Percentiles rank a stretch among this genome's conserved stretches.
Evolutionary conservation across 2,329 filamentous ascomycete genomes (phyloP).

Genomic region (Penicillium sp.): DNA sequence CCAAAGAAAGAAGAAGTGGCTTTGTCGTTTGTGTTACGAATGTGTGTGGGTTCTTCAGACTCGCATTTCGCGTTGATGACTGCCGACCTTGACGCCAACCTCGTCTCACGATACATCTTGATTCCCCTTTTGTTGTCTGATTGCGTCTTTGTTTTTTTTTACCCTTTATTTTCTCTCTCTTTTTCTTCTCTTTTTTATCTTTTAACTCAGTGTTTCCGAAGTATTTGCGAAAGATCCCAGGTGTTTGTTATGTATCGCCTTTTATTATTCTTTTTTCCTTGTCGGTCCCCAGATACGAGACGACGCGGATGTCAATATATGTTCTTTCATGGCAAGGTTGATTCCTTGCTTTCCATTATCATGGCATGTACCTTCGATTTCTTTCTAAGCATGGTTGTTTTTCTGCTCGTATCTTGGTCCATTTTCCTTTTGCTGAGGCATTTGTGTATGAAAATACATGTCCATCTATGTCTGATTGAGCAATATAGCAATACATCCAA

Average conservation of each 20-base stretch:
- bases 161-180: slow-evolving; percentile 14
- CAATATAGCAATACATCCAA: background rate
- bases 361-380: background rate
- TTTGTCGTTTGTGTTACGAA: slow-evolving; percentile 24
- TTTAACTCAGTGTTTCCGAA: slow-evolving; percentile 9
- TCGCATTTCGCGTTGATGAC: slow-evolving; percentile 31
- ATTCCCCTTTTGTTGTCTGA: slow-evolving; percentile 41
- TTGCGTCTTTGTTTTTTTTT: slow-evolving; percentile 19
- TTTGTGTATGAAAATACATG: background rate
- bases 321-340: slow-evolving; percentile 13
- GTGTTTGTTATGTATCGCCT: slow-evolving; percentile 24
- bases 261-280: slow-evolving; percentile 16
- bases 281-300: slow-evolving; percentile 26
- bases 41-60: slow-evolving; percentile 27
- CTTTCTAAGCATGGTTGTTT: background rate
- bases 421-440: background rate
- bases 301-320: slow-evolving; percentile 34
- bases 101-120: slow-evolving; percentile 42
- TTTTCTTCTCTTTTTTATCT: slow-evolving; percentile 5
- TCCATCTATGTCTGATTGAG: background rate
- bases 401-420: background rate
- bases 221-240: slow-evolving; percentile 30
- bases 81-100: slow-evolving; percentile 36
- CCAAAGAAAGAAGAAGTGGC: slow-evolving; percentile 20
- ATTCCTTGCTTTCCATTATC: slow-evolving; percentile 10